Conservation (phyloP, 1,284 basidiomycete genomes). For the Puccinia polysora region DNA sequence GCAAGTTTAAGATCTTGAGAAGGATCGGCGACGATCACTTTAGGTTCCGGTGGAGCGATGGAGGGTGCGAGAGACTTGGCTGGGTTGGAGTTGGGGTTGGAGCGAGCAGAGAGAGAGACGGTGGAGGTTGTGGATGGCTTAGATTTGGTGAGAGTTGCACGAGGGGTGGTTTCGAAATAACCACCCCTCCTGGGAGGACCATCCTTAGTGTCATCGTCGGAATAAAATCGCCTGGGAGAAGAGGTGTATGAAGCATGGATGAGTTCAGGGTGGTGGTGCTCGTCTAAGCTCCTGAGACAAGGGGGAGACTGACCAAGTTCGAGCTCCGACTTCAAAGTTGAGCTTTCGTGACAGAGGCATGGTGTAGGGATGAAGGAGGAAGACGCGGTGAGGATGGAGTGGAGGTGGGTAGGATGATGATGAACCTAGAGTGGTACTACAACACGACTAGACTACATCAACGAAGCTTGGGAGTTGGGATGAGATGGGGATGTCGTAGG, state of each 20-base stretch:
- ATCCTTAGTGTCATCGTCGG: background rate
- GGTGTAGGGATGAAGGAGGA: too few species aligned
- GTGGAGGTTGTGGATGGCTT: conserved; percentile 1
- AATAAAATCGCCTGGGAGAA: conserved; percentile 25
- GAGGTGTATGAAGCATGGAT: background rate
- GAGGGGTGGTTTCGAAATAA: conserved; percentile 25
- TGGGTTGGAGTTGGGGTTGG: background rate
- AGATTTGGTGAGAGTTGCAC: background rate
- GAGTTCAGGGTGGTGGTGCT: background rate
- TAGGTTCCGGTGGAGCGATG: background rate
- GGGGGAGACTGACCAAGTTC: conserved; percentile 36
- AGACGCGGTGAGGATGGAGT: too few species aligned
- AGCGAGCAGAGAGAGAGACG: background rate
- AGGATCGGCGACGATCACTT: background rate
- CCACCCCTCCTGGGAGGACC: conserved; percentile 28
- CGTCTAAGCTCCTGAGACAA: background rate
- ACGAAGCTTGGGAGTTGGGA: background rate
- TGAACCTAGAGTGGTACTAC: too few species aligned
- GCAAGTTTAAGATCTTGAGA: conserved; percentile 3
- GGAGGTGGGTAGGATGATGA: too few species aligned
- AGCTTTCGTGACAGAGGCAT: conserved; percentile 31
- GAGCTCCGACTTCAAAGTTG: conserved; percentile 29
- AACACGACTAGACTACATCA: background rate
- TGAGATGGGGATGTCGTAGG: background rate
- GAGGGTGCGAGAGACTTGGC: background rate